Conservation (phyloP, 305 asterid species). For the Fraxinus sp. region DNA sequence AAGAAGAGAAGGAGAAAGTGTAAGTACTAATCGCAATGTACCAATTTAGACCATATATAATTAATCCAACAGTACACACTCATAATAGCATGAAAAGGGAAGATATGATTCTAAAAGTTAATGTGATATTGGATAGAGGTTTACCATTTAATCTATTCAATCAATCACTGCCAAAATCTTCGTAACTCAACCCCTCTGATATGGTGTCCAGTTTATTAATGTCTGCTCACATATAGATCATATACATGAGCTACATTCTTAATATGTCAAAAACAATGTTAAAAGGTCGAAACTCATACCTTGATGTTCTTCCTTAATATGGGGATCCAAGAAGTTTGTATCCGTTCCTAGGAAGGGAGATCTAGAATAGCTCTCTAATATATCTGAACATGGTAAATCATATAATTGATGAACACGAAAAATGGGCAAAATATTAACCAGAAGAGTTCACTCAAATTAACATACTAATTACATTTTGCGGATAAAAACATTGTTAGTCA, state of each 20-base stretch:
- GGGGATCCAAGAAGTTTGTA: constrained; percentile 27
- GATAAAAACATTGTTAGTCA: background rate
- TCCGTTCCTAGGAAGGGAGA: constrained; percentile 35
- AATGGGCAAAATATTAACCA: background rate
- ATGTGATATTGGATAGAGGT: background rate
- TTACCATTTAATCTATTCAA: constrained; percentile 19
- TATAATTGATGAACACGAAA: constrained; percentile 7
- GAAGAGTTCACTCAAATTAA: background rate
- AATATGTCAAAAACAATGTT: background rate
- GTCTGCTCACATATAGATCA: constrained; percentile 28
- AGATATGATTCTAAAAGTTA: background rate
- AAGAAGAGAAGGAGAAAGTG: background rate
- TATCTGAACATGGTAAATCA: constrained; percentile 30
- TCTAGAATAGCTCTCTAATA: constrained; percentile 34
- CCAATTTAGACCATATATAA: background rate
- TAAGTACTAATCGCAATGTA: background rate
- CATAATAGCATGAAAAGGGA: background rate
- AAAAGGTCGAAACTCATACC: constrained; percentile 24
- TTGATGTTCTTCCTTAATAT: constrained; percentile 24
- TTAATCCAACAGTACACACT: background rate
- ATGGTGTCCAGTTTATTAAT: constrained; percentile 27
- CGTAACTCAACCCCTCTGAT: constrained; percentile 35
- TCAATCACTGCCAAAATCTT: constrained; percentile 34
- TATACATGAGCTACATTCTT: background rate
- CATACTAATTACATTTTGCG: background rate